phyloP scores from a whole-genome alignment of 2,329 filamentous ascomycete genomes.

The Reticulascus tulasneorum region DNA sequence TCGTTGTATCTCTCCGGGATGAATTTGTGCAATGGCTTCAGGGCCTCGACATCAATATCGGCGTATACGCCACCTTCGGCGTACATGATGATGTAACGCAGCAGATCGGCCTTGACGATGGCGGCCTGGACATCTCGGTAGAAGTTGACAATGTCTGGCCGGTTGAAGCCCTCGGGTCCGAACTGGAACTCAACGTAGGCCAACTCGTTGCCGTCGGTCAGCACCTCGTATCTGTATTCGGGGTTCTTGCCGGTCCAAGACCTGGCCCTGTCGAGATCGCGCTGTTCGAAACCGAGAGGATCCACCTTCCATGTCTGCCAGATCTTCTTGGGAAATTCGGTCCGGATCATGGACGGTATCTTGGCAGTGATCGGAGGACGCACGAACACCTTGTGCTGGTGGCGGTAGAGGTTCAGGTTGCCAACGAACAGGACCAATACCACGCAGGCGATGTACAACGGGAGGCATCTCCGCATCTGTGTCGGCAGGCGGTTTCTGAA shows the following conservation, averaged over 20 bases:
- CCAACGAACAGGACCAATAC: slow-evolving; percentile 42
- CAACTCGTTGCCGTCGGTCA: slow-evolving; percentile 66
- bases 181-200: slow-evolving; percentile 66
- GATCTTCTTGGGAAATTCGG: slow-evolving; percentile 68
- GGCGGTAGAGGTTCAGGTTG: slow-evolving; percentile 36
- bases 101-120: slow-evolving; percentile 65
- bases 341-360: slow-evolving; percentile 21
- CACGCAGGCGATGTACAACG: slow-evolving; percentile 40
- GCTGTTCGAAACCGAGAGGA: slow-evolving; percentile 61
- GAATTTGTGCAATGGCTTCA: slow-evolving; percentile 30
- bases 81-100: slow-evolving; percentile 68
- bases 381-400: slow-evolving; percentile 20
- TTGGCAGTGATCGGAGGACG: slow-evolving; percentile 4
- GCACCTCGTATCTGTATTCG: slow-evolving; percentile 61
- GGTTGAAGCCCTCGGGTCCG: slow-evolving; percentile 60
- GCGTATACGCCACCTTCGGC: slow-evolving; percentile 75
- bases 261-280: slow-evolving; percentile 55
- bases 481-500: slow-evolving; percentile 38
- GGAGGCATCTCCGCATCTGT: slow-evolving; percentile 43
- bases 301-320: slow-evolving; percentile 77
- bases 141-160: slow-evolving; percentile 60
- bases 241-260: slow-evolving; percentile 67
- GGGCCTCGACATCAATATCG: slow-evolving; percentile 40
- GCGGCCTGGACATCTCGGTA: slow-evolving; percentile 57
- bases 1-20: slow-evolving; percentile 52